Percentiles rank a stretch among this genome's conserved stretches.
Conservation (phyloP, 2,329 filamentous ascomycete species). For the Ramularia endophylla region DNA sequence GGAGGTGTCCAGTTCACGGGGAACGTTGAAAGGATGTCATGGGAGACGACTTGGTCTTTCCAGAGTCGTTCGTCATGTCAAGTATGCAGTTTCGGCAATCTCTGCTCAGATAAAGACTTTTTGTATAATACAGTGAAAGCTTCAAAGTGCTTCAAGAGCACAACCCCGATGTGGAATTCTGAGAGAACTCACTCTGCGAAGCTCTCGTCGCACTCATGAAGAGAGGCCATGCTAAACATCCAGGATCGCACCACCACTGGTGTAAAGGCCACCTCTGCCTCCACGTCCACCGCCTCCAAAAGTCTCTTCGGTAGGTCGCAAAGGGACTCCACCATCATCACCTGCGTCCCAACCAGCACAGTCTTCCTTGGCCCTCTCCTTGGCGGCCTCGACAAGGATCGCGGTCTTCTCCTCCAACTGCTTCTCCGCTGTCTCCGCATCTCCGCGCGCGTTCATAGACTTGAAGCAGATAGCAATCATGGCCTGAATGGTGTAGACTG, state of each 20-base stretch:
- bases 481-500: slow-evolving; percentile 39
- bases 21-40: too few species aligned
- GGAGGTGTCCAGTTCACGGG: slow-evolving; percentile 36
- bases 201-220: too few species aligned
- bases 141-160: too few species aligned
- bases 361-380: slow-evolving; percentile 36
- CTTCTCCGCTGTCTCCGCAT: slow-evolving; percentile 22
- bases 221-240: slow-evolving; percentile 14
- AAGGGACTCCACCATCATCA: slow-evolving; percentile 30
- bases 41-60: too few species aligned
- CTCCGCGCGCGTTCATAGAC: slow-evolving; percentile 30
- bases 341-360: slow-evolving; percentile 34
- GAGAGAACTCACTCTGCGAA: too few species aligned
- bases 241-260: slow-evolving; percentile 19
- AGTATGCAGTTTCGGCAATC: too few species aligned
- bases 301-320: slow-evolving; percentile 11
- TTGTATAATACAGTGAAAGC: too few species aligned
- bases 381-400: slow-evolving; percentile 26
- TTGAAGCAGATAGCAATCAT: slow-evolving; percentile 58
- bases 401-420: slow-evolving; percentile 26
- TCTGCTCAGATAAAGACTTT: too few species aligned
- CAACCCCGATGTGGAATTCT: too few species aligned
- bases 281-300: slow-evolving; percentile 7
- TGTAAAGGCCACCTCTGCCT: slow-evolving; percentile 14
- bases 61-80: too few species aligned